phyloP scores from a whole-genome alignment of 176 grass and related monocot genomes.

The Urochloa ruziziensis region DNA sequence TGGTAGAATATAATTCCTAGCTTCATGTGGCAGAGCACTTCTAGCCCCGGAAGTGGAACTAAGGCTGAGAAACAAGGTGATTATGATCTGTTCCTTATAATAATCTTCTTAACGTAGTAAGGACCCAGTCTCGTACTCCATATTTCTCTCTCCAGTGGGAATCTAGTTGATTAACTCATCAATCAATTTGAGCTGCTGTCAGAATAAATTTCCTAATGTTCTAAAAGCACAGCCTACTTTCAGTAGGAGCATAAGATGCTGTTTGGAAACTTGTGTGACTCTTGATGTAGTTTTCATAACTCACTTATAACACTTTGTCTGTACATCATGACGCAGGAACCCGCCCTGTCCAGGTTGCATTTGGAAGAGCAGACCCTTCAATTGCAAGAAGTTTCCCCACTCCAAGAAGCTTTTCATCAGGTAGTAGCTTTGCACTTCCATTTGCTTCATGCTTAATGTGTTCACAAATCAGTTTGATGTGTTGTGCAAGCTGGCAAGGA shows the following conservation, averaged over 20 bases:
- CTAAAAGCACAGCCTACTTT: neutral
- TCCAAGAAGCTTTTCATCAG: conserved; percentile 11
- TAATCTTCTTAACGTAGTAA: neutral
- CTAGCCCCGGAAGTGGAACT: conserved; percentile 3
- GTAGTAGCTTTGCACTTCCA: conserved; percentile 2
- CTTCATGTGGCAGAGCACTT: conserved; percentile 27
- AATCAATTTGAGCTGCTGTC: neutral
- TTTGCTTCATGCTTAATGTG: conserved; percentile 15
- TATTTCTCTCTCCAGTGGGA: neutral
- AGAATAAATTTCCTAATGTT: neutral
- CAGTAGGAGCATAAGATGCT: neutral
- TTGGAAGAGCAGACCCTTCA: conserved; percentile 44
- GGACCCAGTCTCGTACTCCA: neutral
- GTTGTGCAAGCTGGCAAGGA: neutral
- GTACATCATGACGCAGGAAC: conserved; percentile 13
- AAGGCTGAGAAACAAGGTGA: conserved; percentile 43
- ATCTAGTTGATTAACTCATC: neutral
- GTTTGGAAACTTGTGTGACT: neutral
- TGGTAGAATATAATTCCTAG: neutral
- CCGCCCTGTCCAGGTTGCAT: conserved; percentile 39
- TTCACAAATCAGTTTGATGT: neutral
- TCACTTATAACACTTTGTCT: neutral
- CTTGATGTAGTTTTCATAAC: neutral
- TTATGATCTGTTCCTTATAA: neutral
- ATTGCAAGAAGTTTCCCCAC: conserved; percentile 29